phyloP scores from a whole-genome alignment of 2,329 filamentous ascomycete species.

The Fusarium incarnatum region DNA sequence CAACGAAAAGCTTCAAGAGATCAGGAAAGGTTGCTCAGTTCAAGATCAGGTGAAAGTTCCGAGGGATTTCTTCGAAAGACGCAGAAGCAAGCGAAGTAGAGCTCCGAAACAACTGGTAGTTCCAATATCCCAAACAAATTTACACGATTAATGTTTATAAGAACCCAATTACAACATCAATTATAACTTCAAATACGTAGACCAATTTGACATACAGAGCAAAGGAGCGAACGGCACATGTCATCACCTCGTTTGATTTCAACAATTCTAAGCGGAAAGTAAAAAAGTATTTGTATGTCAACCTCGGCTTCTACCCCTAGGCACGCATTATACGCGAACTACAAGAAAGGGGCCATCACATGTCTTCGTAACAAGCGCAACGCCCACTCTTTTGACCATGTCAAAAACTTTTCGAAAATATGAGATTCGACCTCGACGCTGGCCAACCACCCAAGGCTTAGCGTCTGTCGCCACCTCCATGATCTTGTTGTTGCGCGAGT shows the following conservation, averaged over 20 bases:
- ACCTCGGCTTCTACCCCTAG: slow-evolving; percentile 65
- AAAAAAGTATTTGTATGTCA: slow-evolving; percentile 67
- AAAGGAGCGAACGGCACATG: slow-evolving; percentile 9
- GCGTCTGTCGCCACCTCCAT: slow-evolving; percentile 59
- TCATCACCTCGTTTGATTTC: slow-evolving; percentile 48
- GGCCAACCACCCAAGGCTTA: slow-evolving; percentile 59
- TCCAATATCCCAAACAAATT: neutral
- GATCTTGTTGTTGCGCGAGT: slow-evolving; percentile 55
- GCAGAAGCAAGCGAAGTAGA: neutral
- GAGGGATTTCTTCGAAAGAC: neutral
- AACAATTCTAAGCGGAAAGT: slow-evolving; percentile 54
- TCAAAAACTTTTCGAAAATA: slow-evolving; percentile 69
- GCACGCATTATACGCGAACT: slow-evolving; percentile 62
- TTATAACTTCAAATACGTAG: neutral
- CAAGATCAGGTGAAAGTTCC: neutral
- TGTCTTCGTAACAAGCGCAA: slow-evolving; percentile 60
- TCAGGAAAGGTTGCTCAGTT: neutral
- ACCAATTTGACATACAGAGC: neutral
- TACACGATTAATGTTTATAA: neutral
- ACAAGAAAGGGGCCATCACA: slow-evolving; percentile 62
- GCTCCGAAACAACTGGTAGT: neutral
- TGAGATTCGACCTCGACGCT: slow-evolving; percentile 64
- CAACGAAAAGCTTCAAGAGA: neutral
- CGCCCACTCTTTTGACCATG: slow-evolving; percentile 65
- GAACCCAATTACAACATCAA: neutral